These are phyloP conservation scores for Pholiota conissans DNA, from an alignment of 768 basidiomycete genomes.

Conservation along the genomic window DNA sequence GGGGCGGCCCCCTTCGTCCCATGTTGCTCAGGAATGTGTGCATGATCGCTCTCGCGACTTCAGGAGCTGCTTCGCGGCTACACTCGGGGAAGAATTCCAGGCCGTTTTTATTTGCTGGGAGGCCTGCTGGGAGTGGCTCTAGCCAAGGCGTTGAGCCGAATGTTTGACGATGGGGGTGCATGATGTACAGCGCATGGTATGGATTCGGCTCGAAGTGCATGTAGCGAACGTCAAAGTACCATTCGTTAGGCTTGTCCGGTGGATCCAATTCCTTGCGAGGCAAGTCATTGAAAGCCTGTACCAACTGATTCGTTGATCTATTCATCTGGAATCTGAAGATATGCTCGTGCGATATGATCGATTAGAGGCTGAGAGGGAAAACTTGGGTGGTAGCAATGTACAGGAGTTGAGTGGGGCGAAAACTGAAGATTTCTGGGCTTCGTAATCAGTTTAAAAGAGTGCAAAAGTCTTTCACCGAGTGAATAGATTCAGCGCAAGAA, in stretches of 20 bases:
- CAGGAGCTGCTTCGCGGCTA: conserved; percentile 27
- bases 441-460: too few species aligned
- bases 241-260: conserved; percentile 25
- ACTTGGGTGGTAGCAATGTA: too few species aligned
- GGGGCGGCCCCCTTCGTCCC: conserved; percentile 6
- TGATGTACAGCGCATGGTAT: conserved; percentile 26
- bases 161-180: conserved; percentile 29
- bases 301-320: conserved; percentile 6
- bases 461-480: too few species aligned
- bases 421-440: too few species aligned
- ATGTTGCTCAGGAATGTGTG: conserved; percentile 24
- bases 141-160: conserved; percentile 15
- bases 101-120: conserved; percentile 10
- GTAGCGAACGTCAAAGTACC: conserved; percentile 38
- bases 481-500: too few species aligned
- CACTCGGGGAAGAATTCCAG: conserved; percentile 32
- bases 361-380: too few species aligned
- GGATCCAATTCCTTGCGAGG: conserved; percentile 17
- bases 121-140: conserved; percentile 23
- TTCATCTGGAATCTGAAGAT: not conserved
- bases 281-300: conserved; percentile 25
- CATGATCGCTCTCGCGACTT: conserved; percentile 28
- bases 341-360: not conserved
- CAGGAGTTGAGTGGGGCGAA: too few species aligned
- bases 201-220: conserved; percentile 30